Evolutionary conservation across 2,329 filamentous ascomycete species (phyloP), one percentile per base, ranked within the genome.

Genomic region (Chlorencoelia australis): DNA sequence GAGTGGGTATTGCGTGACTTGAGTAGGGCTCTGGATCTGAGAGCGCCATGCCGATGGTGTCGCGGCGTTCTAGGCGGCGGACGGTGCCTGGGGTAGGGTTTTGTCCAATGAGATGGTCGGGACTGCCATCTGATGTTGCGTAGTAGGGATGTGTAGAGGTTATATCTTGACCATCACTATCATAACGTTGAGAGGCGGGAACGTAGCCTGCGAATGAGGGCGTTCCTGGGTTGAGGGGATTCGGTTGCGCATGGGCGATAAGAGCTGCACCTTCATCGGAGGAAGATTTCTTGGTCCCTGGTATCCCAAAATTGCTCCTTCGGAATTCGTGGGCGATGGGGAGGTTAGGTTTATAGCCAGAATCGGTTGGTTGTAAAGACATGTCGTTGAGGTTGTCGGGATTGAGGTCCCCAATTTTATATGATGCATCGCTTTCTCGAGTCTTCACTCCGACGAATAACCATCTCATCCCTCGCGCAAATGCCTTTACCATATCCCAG

Each of bases 401-500:
- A 27, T 42, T 47, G 25, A 42, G 41, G 7, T 41, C 29, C 17
- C 35, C 13, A 5, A 27, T 27, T 20, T 63, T 60, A 37, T 75
- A 75, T 47, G 67, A 71, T 26, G 58, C 37, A 43, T 76, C 71
- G 13, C 67, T 52, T 47, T 68, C 66, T 41, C 81, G 71, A 43
- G 65, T 59, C 55, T 75, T 79, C 36, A 74, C 69, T 27, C 85
- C 85, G 11, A 85, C 74, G 44, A 88, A 79, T 14, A 93, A 64
- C 87, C 86, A 94, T 48, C 81, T 73, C 49, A 52, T 49, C 15
- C 82, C 81, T 33, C 86, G 73, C 7, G 79, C 82, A 43, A 82
- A 76, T 0, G 82, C 82, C 60, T 88, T 93, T 52, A 85, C 61
- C 27, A 93, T 71, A 56, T 94, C 86, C 78, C 83, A 85, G 0